Evolutionary conservation across 2,329 filamentous ascomycete species (phyloP), one percentile per base, ranked within the genome.

Genomic region (Ophiocordyceps camponoti-rufipedis): DNA sequence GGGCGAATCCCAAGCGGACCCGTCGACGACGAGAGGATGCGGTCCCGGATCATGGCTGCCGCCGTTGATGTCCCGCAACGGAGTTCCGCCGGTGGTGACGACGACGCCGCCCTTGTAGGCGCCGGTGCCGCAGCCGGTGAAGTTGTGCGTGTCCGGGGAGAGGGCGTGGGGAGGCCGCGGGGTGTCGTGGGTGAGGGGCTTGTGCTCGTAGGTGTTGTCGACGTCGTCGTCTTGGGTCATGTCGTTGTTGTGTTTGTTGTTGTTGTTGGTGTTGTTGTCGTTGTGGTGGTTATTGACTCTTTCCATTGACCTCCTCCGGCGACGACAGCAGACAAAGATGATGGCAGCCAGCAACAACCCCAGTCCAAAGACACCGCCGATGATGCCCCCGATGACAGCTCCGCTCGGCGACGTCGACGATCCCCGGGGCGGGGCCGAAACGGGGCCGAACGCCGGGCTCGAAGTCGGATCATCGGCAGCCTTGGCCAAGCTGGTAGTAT

Each of bases 331-430:
- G 44, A 70, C 57, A 51, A 64, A 72, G 44, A 71, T 53, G 18
- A 54, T 56, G 0, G 73, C 49, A 0, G 63, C 63, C 6, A 64
- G 48, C 7, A 74, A 49, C 7, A 64, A 61, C 9, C 65, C 57
- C 2, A 74, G 48, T 3, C 63, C 62, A 5, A 68, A 71, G 0
- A 72, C 59, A 14, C 69, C 71, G n/a, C 69, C 67, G 39, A 78
- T 62, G 14, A 65, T 66, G 12, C 70, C 73, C 28, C 74, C 74
- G 3, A 76, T 64, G 32, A 77, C 73, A 38, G 68, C 68, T 2
- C 69, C 70, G 0, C 64, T 66, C 42, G 54, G 53, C n/a, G 59
- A 60, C 39, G 61, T 53, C 35, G 55, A 48, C 41, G 52, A 52
- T n/a, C 55, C 48, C 8, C 53, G 52, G 38, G 55, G 53, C 2